These are phyloP conservation scores for Tuctoria greenei DNA, from an alignment of 176 grass and related monocot genomes.

Conservation along the genomic window DNA sequence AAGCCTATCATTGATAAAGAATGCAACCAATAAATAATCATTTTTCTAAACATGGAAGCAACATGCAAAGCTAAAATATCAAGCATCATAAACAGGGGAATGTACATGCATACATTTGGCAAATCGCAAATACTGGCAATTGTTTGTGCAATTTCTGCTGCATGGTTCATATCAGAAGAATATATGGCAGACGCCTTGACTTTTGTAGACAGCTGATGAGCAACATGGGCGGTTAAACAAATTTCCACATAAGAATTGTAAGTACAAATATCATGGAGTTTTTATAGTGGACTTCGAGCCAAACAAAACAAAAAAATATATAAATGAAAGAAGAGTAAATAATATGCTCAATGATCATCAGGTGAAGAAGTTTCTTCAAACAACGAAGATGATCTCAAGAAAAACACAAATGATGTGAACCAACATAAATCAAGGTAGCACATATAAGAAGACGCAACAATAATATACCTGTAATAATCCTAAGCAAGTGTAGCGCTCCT, in stretches of 20 bases:
- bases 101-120: slow-evolving; percentile 54
- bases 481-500: too few relatives aligned
- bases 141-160: slow-evolving; percentile 66
- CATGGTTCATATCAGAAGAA: slow-evolving; percentile 88
- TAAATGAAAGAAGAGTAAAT: too few relatives aligned
- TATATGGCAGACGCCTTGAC: slow-evolving; percentile 68
- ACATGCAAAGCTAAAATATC: not conserved
- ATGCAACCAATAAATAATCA: slow-evolving; percentile 11
- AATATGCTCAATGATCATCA: too few relatives aligned
- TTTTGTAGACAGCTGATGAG: slow-evolving; percentile 64
- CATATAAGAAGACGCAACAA: too few relatives aligned
- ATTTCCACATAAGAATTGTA: slow-evolving; percentile 42
- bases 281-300: too few relatives aligned
- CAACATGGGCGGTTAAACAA: slow-evolving; percentile 48
- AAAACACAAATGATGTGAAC: too few relatives aligned
- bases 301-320: too few relatives aligned
- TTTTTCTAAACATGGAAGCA: not conserved
- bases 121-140: slow-evolving; percentile 68
- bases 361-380: too few relatives aligned
- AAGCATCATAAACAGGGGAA: not conserved
- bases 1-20: not conserved
- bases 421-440: too few relatives aligned
- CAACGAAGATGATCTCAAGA: too few relatives aligned
- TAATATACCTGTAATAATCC: too few relatives aligned
- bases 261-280: not conserved